These are phyloP conservation scores for Brassica incana DNA, from an alignment of 345 rosid species.

Conservation along the genomic window DNA sequence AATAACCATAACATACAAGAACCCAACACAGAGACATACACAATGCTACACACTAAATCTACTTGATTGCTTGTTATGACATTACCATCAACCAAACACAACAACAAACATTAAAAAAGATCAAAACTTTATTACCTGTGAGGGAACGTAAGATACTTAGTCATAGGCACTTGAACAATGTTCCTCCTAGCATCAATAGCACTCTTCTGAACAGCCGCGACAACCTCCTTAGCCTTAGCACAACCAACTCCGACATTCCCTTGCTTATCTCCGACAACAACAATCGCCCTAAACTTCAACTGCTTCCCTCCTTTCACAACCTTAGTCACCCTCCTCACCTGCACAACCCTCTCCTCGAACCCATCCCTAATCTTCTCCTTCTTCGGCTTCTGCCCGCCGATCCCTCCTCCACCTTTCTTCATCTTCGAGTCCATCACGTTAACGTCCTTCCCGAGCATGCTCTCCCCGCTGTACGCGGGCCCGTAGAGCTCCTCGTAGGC, in stretches of 20 bases:
- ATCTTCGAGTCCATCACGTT: constrained; percentile 66
- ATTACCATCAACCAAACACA: not conserved
- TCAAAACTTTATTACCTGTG: constrained; percentile 55
- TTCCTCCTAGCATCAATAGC: constrained; percentile 78
- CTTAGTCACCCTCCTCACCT: constrained; percentile 78
- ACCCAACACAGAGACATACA: not conserved
- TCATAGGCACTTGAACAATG: constrained; percentile 74
- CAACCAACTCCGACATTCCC: constrained; percentile 89
- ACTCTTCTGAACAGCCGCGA: constrained; percentile 77
- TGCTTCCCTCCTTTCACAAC: constrained; percentile 96
- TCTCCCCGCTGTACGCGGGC: constrained; percentile 71
- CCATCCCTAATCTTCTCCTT: constrained; percentile 69
- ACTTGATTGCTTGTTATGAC: not conserved
- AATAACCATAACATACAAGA: not conserved
- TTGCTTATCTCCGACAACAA: constrained; percentile 82
- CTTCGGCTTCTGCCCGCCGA: constrained; percentile 51
- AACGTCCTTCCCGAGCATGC: constrained; percentile 58
- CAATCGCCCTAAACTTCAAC: constrained; percentile 72
- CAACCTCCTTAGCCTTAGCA: constrained; percentile 82
- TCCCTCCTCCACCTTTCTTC: constrained; percentile 47
- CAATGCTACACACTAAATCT: not conserved
- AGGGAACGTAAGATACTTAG: constrained; percentile 85
- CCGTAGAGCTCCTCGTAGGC: constrained; percentile 84
- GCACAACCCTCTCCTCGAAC: constrained; percentile 87
- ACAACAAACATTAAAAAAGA: constrained; percentile 9